A percentile compares a stretch with the other conserved stretches of the same genome.
Evolutionary conservation across 192 early-diverging fungal species (phyloP).

Genomic region (Linderina pennispora): DNA sequence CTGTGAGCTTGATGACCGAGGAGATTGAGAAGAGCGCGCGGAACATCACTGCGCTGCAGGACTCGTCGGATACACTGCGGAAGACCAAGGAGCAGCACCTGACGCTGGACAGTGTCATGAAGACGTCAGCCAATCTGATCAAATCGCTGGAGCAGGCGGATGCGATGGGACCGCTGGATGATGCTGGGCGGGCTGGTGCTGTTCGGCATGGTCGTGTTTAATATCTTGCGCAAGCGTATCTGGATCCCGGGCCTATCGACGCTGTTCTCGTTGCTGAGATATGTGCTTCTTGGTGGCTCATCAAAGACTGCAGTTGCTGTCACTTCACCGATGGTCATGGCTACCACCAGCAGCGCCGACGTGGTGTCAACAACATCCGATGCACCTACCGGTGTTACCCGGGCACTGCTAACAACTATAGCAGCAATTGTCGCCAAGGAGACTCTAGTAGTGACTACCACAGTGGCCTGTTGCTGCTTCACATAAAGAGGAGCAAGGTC

Average conservation of each 20-base stretch:
- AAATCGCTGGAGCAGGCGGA: constrained; percentile 36
- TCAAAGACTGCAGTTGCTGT: not conserved
- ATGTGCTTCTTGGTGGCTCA: constrained; percentile 6
- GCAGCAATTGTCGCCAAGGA: not conserved
- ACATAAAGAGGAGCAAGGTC: not conserved
- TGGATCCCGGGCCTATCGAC: constrained; percentile 45
- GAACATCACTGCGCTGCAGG: constrained; percentile 28
- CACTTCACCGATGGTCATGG: not conserved
- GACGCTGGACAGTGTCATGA: constrained; percentile 28
- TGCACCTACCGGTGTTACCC: too few relatives aligned
- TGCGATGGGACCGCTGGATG: constrained; percentile 37
- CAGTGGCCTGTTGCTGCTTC: not conserved
- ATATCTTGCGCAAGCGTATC: constrained; percentile 38
- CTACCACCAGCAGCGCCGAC: not conserved
- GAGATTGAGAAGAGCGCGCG: constrained; percentile 45
- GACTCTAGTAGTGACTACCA: not conserved
- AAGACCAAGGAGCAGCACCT: constrained; percentile 26
- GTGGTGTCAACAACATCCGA: too few relatives aligned
- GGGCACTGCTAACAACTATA: not conserved
- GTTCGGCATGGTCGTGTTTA: constrained; percentile 32
- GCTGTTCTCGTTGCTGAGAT: constrained; percentile 14
- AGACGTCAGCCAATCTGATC: constrained; percentile 29
- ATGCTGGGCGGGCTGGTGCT: constrained; percentile 36
- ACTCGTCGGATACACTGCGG: constrained; percentile 24
- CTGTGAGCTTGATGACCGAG: constrained; percentile 43